Evolutionary conservation across 106 monocot genomes (phyloP).

Genomic region (Dendrobium officinale): DNA sequence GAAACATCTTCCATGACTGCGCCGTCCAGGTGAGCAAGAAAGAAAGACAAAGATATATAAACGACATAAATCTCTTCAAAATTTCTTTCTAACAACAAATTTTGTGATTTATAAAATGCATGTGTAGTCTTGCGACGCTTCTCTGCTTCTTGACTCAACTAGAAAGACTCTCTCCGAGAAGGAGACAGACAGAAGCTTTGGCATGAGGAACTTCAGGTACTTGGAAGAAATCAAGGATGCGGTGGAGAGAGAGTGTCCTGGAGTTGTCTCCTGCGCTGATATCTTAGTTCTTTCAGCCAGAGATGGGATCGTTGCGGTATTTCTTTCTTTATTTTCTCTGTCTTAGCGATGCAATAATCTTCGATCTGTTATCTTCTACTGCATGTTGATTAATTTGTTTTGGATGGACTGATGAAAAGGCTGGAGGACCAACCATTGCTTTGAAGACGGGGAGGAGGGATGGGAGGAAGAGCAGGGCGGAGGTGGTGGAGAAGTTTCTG

Average conservation of each 20-base stretch:
- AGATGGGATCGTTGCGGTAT: slow-evolving; percentile 60
- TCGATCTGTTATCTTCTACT: not conserved
- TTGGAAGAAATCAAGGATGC: slow-evolving; percentile 76
- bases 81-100: not conserved
- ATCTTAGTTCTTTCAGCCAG: slow-evolving; percentile 70
- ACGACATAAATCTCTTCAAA: too few relatives aligned
- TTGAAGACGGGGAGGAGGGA: slow-evolving; percentile 77
- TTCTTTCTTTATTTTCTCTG: not conserved
- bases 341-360: not conserved
- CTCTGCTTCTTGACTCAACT: slow-evolving; percentile 68
- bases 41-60: not conserved
- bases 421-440: slow-evolving; percentile 67
- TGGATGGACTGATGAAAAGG: slow-evolving; percentile 9
- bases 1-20: slow-evolving; percentile 88
- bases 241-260: slow-evolving; percentile 86
- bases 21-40: slow-evolving; percentile 46
- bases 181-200: slow-evolving; percentile 80
- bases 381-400: not conserved
- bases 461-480: slow-evolving; percentile 53
- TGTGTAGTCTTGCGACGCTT: slow-evolving; percentile 79
- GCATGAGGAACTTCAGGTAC: slow-evolving; percentile 80
- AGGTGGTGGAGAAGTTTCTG: slow-evolving; percentile 55
- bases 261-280: slow-evolving; percentile 68
- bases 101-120: not conserved
- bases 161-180: slow-evolving; percentile 70